Conservation (phyloP, 495 filamentous ascomycete species). For the Podospora conica region DNA sequence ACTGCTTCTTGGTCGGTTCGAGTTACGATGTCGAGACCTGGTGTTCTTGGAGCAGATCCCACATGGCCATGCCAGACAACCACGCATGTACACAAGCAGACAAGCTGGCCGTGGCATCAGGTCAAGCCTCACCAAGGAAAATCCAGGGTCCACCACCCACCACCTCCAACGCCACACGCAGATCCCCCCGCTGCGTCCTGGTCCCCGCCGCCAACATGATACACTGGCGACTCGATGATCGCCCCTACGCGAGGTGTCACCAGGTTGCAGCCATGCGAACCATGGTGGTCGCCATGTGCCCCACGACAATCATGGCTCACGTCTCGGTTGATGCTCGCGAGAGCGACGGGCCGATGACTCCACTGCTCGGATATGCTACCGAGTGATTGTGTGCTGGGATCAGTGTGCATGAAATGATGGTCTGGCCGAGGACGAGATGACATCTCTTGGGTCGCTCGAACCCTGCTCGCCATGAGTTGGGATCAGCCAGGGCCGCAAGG, state of each 20-base stretch:
- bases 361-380: background rate
- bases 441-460: background rate
- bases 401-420: background rate
- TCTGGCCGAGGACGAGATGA: background rate
- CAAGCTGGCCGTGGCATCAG: too few relatives aligned
- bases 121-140: background rate
- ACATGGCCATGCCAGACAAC: too few relatives aligned
- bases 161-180: background rate
- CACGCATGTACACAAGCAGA: too few relatives aligned
- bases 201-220: background rate
- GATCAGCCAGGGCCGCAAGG: background rate
- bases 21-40: too few relatives aligned
- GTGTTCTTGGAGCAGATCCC: too few relatives aligned
- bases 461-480: background rate
- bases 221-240: background rate
- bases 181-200: background rate
- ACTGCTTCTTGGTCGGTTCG: background rate
- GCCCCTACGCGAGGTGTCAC: background rate
- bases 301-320: background rate
- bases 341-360: background rate
- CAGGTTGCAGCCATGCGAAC: background rate
- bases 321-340: background rate
- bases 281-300: background rate
- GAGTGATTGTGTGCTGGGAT: background rate
- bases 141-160: background rate